Conservation (phyloP, 345 rosid genomes). For the Salix koriyanagi region DNA sequence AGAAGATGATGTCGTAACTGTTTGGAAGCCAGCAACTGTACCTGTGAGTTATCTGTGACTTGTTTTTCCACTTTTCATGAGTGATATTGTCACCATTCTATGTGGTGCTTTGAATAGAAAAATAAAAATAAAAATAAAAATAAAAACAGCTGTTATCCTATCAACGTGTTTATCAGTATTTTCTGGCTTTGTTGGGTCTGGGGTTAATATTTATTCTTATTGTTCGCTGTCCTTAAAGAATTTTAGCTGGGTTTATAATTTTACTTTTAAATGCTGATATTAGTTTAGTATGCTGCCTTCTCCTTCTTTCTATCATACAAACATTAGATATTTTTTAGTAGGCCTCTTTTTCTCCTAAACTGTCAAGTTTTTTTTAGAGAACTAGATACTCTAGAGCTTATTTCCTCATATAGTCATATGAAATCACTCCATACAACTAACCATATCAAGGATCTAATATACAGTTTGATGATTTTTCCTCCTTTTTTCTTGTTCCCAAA, state of each 20-base stretch:
- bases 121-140: not conserved
- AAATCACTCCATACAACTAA: not conserved
- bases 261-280: too few relatives aligned
- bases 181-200: not conserved
- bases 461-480: not conserved
- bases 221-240: not conserved
- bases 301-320: not conserved
- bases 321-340: not conserved
- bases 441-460: not conserved
- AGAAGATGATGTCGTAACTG: constrained; percentile 71
- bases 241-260: too few relatives aligned
- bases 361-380: not conserved
- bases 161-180: not conserved
- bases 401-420: not conserved
- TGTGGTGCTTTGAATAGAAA: not conserved
- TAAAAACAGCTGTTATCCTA: too few relatives aligned
- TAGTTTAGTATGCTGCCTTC: not conserved
- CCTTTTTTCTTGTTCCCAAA: not conserved
- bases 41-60: constrained; percentile 55
- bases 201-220: not conserved
- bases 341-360: not conserved
- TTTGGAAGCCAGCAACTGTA: constrained; percentile 78
- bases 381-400: not conserved
- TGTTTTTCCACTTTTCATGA: not conserved
- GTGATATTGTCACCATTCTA: not conserved